These are phyloP conservation scores for Castanea crenata DNA, from an alignment of 306 rosid genomes.

Conservation along the genomic window DNA sequence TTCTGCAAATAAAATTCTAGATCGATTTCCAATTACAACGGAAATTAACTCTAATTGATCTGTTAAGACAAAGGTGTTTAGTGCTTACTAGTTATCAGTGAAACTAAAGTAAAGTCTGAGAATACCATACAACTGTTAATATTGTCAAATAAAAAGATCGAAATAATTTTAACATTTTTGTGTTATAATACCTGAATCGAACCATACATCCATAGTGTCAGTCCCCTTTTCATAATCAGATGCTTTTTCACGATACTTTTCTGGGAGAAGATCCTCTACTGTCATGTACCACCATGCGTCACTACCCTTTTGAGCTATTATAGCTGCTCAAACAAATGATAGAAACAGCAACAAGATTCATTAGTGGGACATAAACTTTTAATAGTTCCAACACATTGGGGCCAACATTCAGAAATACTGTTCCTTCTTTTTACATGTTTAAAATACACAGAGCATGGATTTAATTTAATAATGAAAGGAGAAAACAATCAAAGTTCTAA, in stretches of 20 bases:
- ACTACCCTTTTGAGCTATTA: slow-evolving; percentile 89
- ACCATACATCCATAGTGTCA: slow-evolving; percentile 99
- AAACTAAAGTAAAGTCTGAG: background rate
- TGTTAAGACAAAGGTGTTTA: background rate
- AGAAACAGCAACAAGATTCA: slow-evolving; percentile 2
- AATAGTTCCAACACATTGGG: slow-evolving; percentile 6
- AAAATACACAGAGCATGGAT: background rate
- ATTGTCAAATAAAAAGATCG: background rate
- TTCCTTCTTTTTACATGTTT: background rate
- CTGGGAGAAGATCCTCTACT: slow-evolving; percentile 90
- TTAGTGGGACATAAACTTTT: slow-evolving; percentile 11
- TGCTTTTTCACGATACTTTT: slow-evolving; percentile 72
- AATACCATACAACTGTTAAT: background rate
- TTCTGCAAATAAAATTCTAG: background rate
- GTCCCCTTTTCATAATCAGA: slow-evolving; percentile 93
- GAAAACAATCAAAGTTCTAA: slow-evolving; percentile 10
- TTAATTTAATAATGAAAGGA: background rate
- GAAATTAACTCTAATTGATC: background rate
- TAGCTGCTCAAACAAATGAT: slow-evolving; percentile 54
- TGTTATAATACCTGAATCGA: slow-evolving; percentile 80
- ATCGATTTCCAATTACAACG: background rate
- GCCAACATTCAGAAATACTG: slow-evolving; percentile 15
- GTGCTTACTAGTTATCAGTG: background rate
- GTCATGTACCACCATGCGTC: slow-evolving; percentile 99
- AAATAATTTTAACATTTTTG: slow-evolving; percentile 11